Base-by-base conservation (phyloP, 2,329 filamentous ascomycete genomes). In the Colletotrichum liriopes region DNA sequence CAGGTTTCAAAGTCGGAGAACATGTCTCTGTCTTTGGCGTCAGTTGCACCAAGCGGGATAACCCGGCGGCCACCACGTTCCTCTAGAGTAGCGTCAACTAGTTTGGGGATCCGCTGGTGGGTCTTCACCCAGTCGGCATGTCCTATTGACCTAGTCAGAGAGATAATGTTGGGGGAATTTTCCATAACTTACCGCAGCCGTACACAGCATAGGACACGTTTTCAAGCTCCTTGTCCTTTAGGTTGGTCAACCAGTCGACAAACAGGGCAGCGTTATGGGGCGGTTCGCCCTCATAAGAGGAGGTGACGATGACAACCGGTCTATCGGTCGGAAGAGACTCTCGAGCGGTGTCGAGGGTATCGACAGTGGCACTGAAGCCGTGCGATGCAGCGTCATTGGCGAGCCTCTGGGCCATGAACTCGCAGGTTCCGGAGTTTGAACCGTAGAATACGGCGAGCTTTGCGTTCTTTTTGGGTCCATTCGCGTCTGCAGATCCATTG, bases 361-460 rank as follows among this genome's bases (percentile, higher is more conserved):
- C 84, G 8, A 89, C 82, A 0, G 80, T 78, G 0, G 88, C 88
- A 4, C 78, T 79, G 77, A 88, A 93, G 0, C 91, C 91, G 74
- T 88, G 87, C 3, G 79, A 79, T 3, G 82, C 75, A 0, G 91
- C 90, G 75, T 89, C 86, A 11, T 85, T 83, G 0, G 89, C 89
- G 5, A 93, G 79, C 14, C 86, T 84, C 64, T 91, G 87, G 0
- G 92, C 91, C 60, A 93, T 85, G 1, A 88, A 85, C 78, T 93
- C 90, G 78, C 92, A 94, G 1, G 92, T 94, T 0, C 92, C 92
- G 0, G 88, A 88, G 76, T 93, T 93, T n/a, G 90, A 91, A 1
- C 92, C 92, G 74, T 92, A 94, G 29, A 91, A 85, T 35, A 94
- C 87, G n/a, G 86, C 87, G 75, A 94, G 78, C 0, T 81, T 82